Evolutionary conservation across 768 basidiomycete genomes (phyloP).

Genomic region (Suillus fuscotomentosus): DNA sequence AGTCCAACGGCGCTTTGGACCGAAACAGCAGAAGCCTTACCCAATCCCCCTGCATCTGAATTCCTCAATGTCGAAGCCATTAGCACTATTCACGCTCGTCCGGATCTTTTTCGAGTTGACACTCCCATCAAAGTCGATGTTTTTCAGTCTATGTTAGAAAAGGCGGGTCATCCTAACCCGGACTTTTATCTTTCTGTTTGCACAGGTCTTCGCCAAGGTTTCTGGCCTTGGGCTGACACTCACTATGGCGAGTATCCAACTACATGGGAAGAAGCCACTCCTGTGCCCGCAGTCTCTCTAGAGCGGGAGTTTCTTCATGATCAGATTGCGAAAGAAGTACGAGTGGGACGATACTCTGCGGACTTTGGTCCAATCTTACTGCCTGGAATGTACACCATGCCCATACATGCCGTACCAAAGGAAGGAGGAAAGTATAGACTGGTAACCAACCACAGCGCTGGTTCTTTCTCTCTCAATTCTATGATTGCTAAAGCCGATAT

Average conservation of each 20-base stretch:
- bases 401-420: too few species aligned
- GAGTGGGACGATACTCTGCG: too few species aligned
- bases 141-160: slow-evolving; percentile 26
- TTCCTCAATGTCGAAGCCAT: slow-evolving; percentile 11
- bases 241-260: too few species aligned
- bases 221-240: too few species aligned
- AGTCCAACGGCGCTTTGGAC: background rate
- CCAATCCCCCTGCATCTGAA: background rate
- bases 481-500: too few species aligned
- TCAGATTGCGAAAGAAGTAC: too few species aligned
- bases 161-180: slow-evolving; percentile 34
- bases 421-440: too few species aligned
- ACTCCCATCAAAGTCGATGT: slow-evolving; percentile 35
- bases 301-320: too few species aligned
- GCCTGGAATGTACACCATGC: too few species aligned
- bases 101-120: slow-evolving; percentile 35
- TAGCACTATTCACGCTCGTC: slow-evolving; percentile 24
- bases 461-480: too few species aligned
- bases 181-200: slow-evolving; percentile 35
- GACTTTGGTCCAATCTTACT: too few species aligned
- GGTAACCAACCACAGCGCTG: too few species aligned
- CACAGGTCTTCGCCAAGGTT: slow-evolving; percentile 15
- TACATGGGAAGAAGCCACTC: slow-evolving; percentile 21
- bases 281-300: accelerated
- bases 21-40: background rate